Percentiles rank a stretch among this genome's conserved stretches.
Conservation (phyloP, 345 rosid species). For the Atalantia buxifolia region DNA sequence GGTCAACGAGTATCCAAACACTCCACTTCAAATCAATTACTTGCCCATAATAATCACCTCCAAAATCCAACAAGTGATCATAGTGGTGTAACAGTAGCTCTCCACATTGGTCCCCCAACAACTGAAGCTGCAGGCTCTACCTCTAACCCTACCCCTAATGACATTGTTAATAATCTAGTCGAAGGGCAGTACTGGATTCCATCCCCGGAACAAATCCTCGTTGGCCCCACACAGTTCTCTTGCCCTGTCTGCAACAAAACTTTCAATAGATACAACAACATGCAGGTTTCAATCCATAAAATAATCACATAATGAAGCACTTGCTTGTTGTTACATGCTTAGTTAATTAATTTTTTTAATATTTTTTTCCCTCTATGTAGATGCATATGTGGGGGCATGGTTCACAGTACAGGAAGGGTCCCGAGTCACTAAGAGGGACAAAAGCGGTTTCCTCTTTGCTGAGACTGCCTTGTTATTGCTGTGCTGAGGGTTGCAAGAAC, state of each 20-base stretch:
- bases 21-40: slow-evolving; percentile 14
- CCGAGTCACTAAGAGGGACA: slow-evolving; percentile 72
- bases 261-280: slow-evolving; percentile 87
- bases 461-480: slow-evolving; percentile 82
- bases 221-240: slow-evolving; percentile 93
- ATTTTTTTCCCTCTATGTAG: slow-evolving; percentile 20
- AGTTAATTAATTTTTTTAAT: too few relatives aligned
- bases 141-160: slow-evolving; percentile 34
- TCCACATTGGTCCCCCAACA: slow-evolving; percentile 59
- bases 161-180: slow-evolving; percentile 18
- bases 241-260: slow-evolving; percentile 84
- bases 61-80: slow-evolving; percentile 18
- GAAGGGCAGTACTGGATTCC: slow-evolving; percentile 87
- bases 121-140: slow-evolving; percentile 20
- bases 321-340: too few relatives aligned
- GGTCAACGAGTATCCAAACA: slow-evolving; percentile 42
- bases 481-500: slow-evolving; percentile 80
- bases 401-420: slow-evolving; percentile 80
- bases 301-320: background rate
- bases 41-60: background rate
- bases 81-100: slow-evolving; percentile 66
- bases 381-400: slow-evolving; percentile 99
- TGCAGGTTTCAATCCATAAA: slow-evolving; percentile 54
- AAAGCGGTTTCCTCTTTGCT: slow-evolving; percentile 61
- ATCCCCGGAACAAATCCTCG: slow-evolving; percentile 80